Conservation (phyloP, 306 rosid species). For the Geum urbanum region DNA sequence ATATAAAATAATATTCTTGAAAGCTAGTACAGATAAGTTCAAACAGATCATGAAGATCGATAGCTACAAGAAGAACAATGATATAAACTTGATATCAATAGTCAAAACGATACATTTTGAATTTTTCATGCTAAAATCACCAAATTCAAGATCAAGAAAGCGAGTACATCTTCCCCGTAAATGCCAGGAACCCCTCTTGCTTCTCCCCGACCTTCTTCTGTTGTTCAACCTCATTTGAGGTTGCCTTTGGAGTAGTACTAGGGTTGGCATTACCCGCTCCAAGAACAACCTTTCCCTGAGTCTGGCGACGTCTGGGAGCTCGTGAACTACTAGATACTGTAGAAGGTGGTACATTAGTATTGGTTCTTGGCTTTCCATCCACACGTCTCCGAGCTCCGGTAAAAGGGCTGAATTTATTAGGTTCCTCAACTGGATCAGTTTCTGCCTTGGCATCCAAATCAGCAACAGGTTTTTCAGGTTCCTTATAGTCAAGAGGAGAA, state of each 20-base stretch:
- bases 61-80: background rate
- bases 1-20: no score
- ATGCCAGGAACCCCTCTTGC: conserved; percentile 5
- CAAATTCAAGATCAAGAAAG: background rate
- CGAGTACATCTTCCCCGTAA: conserved; percentile 15
- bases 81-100: no score
- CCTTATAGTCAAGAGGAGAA: conserved; percentile 11
- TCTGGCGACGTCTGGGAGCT: no score
- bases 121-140: no score
- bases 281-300: background rate
- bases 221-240: background rate
- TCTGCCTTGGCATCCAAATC: background rate
- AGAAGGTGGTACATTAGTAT: background rate
- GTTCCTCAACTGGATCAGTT: background rate
- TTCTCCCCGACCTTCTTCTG: background rate
- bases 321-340: background rate
- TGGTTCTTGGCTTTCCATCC: conserved; percentile 3
- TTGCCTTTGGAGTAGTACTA: background rate
- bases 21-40: no score
- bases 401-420: conserved; percentile 4
- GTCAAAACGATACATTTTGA: no score
- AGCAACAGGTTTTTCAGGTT: background rate
- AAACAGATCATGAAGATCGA: no score
- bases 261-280: background rate
- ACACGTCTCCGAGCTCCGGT: conserved; percentile 6